A percentile compares a stretch with the other conserved stretches of the same genome.
phyloP scores from a whole-genome alignment of 495 filamentous ascomycete species.

The Opeltia flavorubescens region DNA sequence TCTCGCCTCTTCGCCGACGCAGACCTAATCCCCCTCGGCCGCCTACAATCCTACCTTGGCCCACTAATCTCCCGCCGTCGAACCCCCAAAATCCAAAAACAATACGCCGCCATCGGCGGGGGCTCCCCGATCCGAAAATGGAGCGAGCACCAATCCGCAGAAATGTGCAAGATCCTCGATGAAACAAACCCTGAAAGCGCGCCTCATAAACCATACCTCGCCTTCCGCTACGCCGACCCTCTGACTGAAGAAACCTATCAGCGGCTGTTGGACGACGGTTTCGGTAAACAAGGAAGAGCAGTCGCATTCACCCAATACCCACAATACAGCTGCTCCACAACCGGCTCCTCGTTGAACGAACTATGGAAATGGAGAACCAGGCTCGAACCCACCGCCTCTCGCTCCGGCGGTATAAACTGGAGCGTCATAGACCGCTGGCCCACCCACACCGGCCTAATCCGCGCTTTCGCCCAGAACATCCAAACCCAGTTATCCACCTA shows the following conservation, averaged over 20 bases:
- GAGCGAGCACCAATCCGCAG: conserved; percentile 82
- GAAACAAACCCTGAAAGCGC: conserved; percentile 79
- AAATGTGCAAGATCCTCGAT: conserved; percentile 96
- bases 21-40: conserved; percentile 91
- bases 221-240: conserved; percentile 92
- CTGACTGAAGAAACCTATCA: conserved; percentile 89
- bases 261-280: conserved; percentile 70
- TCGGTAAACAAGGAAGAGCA: conserved; percentile 79
- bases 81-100: conserved; percentile 89
- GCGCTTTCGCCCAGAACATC: conserved; percentile 83
- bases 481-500: conserved; percentile 71
- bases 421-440: conserved; percentile 99
- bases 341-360: conserved; percentile 90
- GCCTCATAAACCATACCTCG: conserved; percentile 95
- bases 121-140: conserved; percentile 95
- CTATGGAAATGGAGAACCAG: conserved; percentile 91
- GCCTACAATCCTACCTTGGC: conserved; percentile 80
- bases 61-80: conserved; percentile 72
- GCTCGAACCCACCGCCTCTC: conserved; percentile 59
- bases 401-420: conserved; percentile 70
- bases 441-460: conserved; percentile 72
- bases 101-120: conserved; percentile 90
- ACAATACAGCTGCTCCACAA: conserved; percentile 98
- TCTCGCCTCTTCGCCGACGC: conserved; percentile 88
- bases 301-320: conserved; percentile 98